Evolutionary conservation across 2,329 filamentous ascomycete species (phyloP), one percentile per base, ranked within the genome.

Genomic region (Pseudocercospora crystallina): DNA sequence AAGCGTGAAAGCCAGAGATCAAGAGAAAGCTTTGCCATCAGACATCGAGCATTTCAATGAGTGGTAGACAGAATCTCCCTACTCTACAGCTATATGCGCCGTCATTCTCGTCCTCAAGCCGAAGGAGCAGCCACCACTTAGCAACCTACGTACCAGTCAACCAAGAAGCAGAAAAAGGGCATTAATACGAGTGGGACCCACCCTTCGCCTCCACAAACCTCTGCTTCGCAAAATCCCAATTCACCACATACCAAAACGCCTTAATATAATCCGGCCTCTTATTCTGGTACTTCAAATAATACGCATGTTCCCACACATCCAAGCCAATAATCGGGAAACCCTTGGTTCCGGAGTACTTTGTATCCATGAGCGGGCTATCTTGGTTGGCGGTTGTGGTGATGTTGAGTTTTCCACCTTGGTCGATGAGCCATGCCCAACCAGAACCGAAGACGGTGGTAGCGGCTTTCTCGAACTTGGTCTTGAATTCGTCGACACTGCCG

Each of bases 281-380:
- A 62, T 90, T 90, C 51, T 86, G 75, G 61, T 90, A 91, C 81
- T 89, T 89, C 13, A 95, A 73, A 66, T 95, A 95, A 68, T 95
- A 95, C 0, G 90, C 90, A 74, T 95, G 90, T 74, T 95, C 90
- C 90, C 89, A 95, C 82, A 95, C 92, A 68, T 95, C 90, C 2
- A 95, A 78, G 0, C 89, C 89, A 36, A 90, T 77, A 14, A 95
- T 73, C 8, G 86, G 85, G 35, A 51, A 56, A 5, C 63, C 62
- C 26, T 51, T 54, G 4, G 80, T 78, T 12, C 76, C 75, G 62
- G 85, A 80, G 4, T 89, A 80, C 1, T 86, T 49, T 51, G 61
- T 58, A 8, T 63, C 63, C 58, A 63, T 63, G 11, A 68, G 43
- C 36, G 64, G 63, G 44, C 57, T 85, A 65, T 95, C 90, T 74